Base-by-base conservation (phyloP, 2,329 filamentous ascomycete species). In the Bimuria novae-zelandiae region DNA sequence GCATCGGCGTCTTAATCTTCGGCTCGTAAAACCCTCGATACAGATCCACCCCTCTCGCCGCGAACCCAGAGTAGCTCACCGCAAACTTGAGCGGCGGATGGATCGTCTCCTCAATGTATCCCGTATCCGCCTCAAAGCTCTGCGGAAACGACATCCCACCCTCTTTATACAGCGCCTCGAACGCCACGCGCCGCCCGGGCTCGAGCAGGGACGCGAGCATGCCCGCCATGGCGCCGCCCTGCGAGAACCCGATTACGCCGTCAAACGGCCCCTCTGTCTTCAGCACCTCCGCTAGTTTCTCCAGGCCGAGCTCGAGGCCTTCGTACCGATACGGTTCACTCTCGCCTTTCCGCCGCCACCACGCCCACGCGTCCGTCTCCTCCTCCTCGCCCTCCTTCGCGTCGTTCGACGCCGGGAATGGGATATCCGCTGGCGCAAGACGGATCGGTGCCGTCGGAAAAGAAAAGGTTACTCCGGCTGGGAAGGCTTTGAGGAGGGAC, bases 1-100 rank as follows among this genome's bases (percentile, higher is more conserved):
- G 71, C 57, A 89, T 84, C 0, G 90, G 89, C 54, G 92, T 96
- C 57, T 70, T 73, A 54, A 97, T 87, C 69, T 82, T 81, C 14
- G 90, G 90, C 62, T 90, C 83, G 69, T 90, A 95, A 55, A 90
- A 86, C 47, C 84, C 89, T 33, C 72, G 71, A 69, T 95, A 86
- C 36, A 82, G 75, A 14, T 79, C 73, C 32, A 84, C 82, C 1
- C 83, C 72, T n/a, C 59, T 78, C 0, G 89, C 85, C 30, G 79
- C 83, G 70, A 96, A 96, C 0, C 91, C 92, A 16, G 85, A 89
- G 73, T 95, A 96, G 4, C 81, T 80, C 1, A 92, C 81, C 1
- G 85, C 87, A 65, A 96, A 95, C 69, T 84, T 87, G 32, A 88
- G 64, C 36, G 81, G 82, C 11, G 79, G 76, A 64, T 86, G 83